Evolutionary conservation across 106 monocot species (phyloP).

Genomic region (Ottelia alismoides): DNA sequence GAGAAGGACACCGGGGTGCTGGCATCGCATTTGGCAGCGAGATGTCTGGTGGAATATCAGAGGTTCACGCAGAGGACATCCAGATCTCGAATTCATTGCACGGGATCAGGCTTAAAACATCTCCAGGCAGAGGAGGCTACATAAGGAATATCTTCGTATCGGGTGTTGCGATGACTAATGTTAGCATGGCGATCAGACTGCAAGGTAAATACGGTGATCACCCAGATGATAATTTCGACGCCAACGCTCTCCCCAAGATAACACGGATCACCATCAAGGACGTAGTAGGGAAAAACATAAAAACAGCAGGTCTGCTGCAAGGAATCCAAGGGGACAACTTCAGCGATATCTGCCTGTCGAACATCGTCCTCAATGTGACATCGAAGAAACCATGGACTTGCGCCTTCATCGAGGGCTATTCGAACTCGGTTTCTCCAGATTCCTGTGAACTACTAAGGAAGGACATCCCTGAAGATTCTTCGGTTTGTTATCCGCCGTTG

Average conservation of each 20-base stretch:
- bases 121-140: conserved; percentile 24
- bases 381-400: conserved; percentile 27
- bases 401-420: conserved; percentile 19
- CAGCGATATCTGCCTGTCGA: conserved; percentile 28
- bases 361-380: conserved; percentile 10
- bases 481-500: conserved; percentile 5
- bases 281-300: conserved; percentile 19
- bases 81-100: conserved; percentile 11
- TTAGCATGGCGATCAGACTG: conserved; percentile 19
- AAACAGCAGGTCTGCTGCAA: conserved; percentile 17
- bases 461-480: conserved; percentile 8
- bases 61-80: conserved; percentile 23
- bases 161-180: conserved; percentile 12
- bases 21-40: conserved; percentile 38
- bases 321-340: conserved; percentile 27
- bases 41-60: conserved; percentile 35
- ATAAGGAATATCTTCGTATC: conserved; percentile 17
- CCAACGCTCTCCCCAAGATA: conserved; percentile 16
- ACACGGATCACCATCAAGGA: conserved; percentile 22
- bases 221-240: conserved; percentile 25
- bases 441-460: conserved; percentile 6
- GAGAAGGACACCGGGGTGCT: conserved; percentile 9
- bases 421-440: conserved; percentile 23
- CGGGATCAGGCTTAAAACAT: conserved; percentile 28
- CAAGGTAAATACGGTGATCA: conserved; percentile 25